A percentile compares a stretch with the other conserved stretches of the same genome.
Evolutionary conservation across 176 grass and related monocot genomes (phyloP).

Genomic region (Rhynchospora tenuis): DNA sequence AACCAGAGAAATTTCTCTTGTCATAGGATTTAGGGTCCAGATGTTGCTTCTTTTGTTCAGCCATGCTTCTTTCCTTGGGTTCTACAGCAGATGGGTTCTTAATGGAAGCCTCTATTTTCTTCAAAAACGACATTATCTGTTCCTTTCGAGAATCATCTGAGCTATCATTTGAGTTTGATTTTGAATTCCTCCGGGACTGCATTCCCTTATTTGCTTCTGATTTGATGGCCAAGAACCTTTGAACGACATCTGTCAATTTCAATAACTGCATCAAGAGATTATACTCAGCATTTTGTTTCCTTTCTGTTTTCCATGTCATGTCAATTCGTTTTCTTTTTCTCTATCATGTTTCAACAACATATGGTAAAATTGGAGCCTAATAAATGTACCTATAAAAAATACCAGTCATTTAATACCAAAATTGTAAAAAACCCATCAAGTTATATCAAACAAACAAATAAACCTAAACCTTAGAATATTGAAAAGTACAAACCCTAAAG

Average conservation of each 20-base stretch:
- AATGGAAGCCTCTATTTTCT: conserved; percentile 3
- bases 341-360: neutral
- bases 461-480: neutral
- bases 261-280: conserved; percentile 10
- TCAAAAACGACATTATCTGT: neutral
- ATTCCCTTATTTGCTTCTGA: conserved; percentile 6
- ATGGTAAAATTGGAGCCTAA: neutral
- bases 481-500: neutral
- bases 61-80: neutral
- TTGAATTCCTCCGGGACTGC: neutral
- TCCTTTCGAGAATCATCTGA: neutral
- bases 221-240: neutral
- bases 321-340: neutral
- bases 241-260: neutral
- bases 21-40: neutral
- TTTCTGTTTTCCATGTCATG: neutral
- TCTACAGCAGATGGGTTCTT: neutral
- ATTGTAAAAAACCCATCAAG: neutral
- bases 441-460: neutral
- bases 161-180: neutral
- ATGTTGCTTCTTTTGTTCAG: neutral
- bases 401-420: neutral
- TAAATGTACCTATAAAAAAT: neutral
- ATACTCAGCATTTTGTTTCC: neutral
- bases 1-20: neutral